Evolutionary conservation across 2,329 filamentous ascomycete genomes (phyloP).

Genomic region (Fusarium buharicum): DNA sequence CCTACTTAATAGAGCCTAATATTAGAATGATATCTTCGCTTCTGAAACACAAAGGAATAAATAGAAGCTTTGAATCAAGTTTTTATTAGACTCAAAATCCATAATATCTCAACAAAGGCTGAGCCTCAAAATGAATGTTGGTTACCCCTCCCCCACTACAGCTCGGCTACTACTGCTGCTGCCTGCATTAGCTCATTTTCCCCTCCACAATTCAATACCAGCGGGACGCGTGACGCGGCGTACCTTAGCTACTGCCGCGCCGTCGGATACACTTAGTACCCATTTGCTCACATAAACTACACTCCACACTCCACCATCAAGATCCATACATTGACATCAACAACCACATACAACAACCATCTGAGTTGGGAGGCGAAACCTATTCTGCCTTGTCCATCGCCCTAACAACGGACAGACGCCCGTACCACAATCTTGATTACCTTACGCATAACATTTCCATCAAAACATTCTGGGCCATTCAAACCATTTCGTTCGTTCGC

Average conservation of each 20-base stretch:
- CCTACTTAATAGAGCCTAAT: no score
- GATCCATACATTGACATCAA: background rate
- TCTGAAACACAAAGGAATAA: no score
- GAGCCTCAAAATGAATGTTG: background rate
- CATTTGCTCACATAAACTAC: constrained; percentile 1
- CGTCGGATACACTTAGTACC: constrained; percentile 11
- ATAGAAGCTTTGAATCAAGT: no score
- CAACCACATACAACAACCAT: background rate
- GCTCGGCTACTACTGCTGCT: constrained; percentile 9
- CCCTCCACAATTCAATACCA: constrained; percentile 5
- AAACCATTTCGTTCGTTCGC: constrained; percentile 6
- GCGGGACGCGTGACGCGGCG: constrained; percentile 37
- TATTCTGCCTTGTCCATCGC: background rate
- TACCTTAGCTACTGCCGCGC: constrained; percentile 27
- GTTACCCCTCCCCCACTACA: constrained; percentile 26
- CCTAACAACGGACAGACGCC: background rate
- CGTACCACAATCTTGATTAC: constrained; percentile 4
- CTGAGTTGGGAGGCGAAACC: background rate
- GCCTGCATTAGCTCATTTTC: constrained; percentile 21
- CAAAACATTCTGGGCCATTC: constrained; percentile 7
- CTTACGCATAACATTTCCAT: background rate
- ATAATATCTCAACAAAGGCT: background rate
- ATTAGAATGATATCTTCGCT: no score
- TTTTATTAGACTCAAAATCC: no score
- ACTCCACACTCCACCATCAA: constrained; percentile 5